These are phyloP conservation scores for Fabrea salina DNA, from an alignment of 169 alveolate genomes.

Conservation along the genomic window DNA sequence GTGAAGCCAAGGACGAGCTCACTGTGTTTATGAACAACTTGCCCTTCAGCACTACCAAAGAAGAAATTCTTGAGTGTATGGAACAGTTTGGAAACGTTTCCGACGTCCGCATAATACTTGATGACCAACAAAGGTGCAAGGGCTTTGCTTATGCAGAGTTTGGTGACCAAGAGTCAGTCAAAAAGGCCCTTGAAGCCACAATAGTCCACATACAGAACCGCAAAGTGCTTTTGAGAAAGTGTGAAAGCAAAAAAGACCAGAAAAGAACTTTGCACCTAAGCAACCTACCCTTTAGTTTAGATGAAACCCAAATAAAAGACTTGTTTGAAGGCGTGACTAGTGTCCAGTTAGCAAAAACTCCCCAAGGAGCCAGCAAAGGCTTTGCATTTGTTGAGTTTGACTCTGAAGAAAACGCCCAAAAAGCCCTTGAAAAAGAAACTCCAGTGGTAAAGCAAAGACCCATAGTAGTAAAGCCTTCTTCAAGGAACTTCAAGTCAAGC, in stretches of 20 bases:
- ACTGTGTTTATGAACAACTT: conserved; percentile 23
- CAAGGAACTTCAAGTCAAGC: background rate
- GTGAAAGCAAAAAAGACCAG: background rate
- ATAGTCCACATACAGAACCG: background rate
- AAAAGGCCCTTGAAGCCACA: background rate
- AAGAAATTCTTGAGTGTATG: background rate
- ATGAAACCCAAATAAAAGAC: background rate
- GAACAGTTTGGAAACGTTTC: background rate
- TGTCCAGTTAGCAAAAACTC: background rate
- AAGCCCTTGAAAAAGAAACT: background rate
- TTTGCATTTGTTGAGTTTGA: conserved; percentile 25
- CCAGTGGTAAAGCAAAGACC: background rate
- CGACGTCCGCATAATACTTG: background rate
- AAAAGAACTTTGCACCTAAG: background rate
- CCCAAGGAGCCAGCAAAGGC: conserved; percentile 4
- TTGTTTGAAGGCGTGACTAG: background rate
- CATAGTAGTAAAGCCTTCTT: background rate
- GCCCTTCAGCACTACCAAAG: background rate
- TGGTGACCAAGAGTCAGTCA: background rate
- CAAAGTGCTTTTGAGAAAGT: background rate
- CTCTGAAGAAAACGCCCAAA: background rate
- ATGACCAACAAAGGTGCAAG: conserved; percentile 19
- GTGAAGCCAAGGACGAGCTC: background rate
- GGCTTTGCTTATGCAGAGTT: conserved; percentile 28
- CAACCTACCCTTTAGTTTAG: background rate